A percentile compares a stretch with the other conserved stretches of the same genome.
phyloP scores from a whole-genome alignment of 2,329 filamentous ascomycete species.

The Aureobasidium pullulans region DNA sequence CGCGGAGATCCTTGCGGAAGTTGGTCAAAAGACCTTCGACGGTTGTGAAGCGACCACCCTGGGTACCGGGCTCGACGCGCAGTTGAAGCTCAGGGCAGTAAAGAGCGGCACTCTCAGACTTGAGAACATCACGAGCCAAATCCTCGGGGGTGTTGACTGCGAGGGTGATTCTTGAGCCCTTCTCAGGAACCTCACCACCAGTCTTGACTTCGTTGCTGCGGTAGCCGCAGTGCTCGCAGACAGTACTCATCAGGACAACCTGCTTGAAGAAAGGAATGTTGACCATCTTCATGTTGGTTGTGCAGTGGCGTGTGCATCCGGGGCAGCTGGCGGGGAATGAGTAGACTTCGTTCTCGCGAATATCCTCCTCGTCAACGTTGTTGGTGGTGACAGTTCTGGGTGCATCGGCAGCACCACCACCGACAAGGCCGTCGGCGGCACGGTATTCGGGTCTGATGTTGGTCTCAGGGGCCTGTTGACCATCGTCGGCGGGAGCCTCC shows the following conservation, averaged over 20 bases:
- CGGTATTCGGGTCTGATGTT: slow-evolving; percentile 49
- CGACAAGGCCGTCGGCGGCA: slow-evolving; percentile 27
- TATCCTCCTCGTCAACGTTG: slow-evolving; percentile 51
- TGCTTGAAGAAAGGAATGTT: slow-evolving; percentile 98
- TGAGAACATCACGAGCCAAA: slow-evolving; percentile 86
- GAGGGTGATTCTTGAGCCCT: slow-evolving; percentile 77
- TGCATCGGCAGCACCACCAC: slow-evolving; percentile 2
- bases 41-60: slow-evolving; percentile 94
- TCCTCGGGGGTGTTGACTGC: slow-evolving; percentile 63
- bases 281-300: slow-evolving; percentile 97
- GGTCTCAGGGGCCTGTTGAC: slow-evolving; percentile 45
- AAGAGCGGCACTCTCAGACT: slow-evolving; percentile 85
- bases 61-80: slow-evolving; percentile 82
- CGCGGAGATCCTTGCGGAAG: slow-evolving; percentile 80
- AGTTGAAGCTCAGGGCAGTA: slow-evolving; percentile 82
- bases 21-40: slow-evolving; percentile 90
- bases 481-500: slow-evolving; percentile 23
- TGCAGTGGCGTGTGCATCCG: slow-evolving; percentile 77
- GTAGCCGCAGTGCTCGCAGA: slow-evolving; percentile 83
- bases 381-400: slow-evolving; percentile 21
- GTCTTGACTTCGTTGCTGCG: slow-evolving; percentile 97
- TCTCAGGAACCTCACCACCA: slow-evolving; percentile 80
- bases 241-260: slow-evolving; percentile 90
- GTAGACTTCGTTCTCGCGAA: slow-evolving; percentile 88
- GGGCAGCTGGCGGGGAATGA: slow-evolving; percentile 87